phyloP scores from a whole-genome alignment of 345 rosid species.

The Citrus sp. region DNA sequence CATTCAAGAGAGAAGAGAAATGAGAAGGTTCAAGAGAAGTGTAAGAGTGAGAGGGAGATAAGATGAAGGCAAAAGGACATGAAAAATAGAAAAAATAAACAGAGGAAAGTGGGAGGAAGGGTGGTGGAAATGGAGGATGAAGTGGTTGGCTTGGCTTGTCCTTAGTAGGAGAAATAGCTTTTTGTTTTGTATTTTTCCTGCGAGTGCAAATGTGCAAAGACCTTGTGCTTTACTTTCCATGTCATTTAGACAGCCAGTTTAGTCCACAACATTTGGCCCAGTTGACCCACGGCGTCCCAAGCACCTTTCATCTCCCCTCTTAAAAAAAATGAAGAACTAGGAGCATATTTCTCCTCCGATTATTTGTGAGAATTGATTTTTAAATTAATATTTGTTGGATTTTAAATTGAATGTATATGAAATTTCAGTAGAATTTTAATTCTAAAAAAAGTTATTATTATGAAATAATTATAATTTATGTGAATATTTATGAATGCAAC shows the following conservation, averaged over 20 bases:
- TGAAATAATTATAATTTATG: too few relatives aligned
- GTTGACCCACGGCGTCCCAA: too few relatives aligned
- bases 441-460: too few relatives aligned
- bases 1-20: not conserved
- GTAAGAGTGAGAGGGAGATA: not conserved
- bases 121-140: not conserved
- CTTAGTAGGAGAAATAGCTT: not conserved
- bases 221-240: not conserved
- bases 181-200: not conserved
- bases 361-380: too few relatives aligned
- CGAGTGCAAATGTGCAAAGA: not conserved
- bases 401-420: too few relatives aligned
- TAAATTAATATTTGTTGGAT: too few relatives aligned
- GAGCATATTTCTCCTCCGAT: too few relatives aligned
- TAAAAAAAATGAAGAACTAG: too few relatives aligned
- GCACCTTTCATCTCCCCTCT: too few relatives aligned
- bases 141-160: not conserved
- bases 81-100: not conserved
- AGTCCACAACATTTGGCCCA: not conserved
- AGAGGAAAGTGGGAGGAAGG: slow-evolving; percentile 12
- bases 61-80: not conserved
- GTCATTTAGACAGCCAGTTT: not conserved
- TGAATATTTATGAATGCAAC: too few relatives aligned
- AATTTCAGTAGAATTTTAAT: too few relatives aligned
- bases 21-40: not conserved